Base-by-base conservation (phyloP, 108 stramenopile species). In the Licmophora abbreviata region DNA sequence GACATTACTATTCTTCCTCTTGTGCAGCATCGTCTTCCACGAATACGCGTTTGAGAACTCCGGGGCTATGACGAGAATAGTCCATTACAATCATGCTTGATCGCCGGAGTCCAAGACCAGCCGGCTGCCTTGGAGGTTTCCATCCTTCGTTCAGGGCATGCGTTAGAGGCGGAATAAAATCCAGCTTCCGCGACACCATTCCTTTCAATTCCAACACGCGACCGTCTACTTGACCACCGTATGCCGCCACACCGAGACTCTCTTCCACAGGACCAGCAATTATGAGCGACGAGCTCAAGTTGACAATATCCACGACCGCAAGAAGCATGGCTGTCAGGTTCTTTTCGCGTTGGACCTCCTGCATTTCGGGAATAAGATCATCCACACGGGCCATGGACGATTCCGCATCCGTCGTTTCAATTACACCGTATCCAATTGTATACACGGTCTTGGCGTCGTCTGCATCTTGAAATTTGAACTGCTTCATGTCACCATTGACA, bases 221-320 rank as follows among this genome's bases (percentile, higher is more conserved):
- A 4, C 52, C 52, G 26, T 53, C 52, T 17, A 48, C 27, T 7
- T 6, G 7, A 10, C 28, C 56, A 18, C 56, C 45, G 29, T 46
- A 61, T 5, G 69, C 47, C n/a, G 52, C 42, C 31, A 51, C 10
- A 4, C 63, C 69, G 10, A 65, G 26, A 14, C 25, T 28, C 1
- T 21, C 42, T 59, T 71, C 69, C 44, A 33, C 11, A 12, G 24
- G 11, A 3, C 69, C 64, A 27, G 29, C 30, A 3, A 57, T 6
- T 38, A 71, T 41, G 1, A 71, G 40, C 1, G 25, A 44, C 17
- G 63, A 60, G 8, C n/a, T 26, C 29, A 71, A 41, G 21, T 51
- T 43, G 29, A 71, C 64, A 45, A 71, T 61, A 46, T 71, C 63
- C 28, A 71, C 69, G 22, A 71, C 51, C 30, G 69, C 69, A 1